These are phyloP conservation scores for Hortiboletus campestris DNA, from an alignment of 768 basidiomycete species.

Conservation along the genomic window DNA sequence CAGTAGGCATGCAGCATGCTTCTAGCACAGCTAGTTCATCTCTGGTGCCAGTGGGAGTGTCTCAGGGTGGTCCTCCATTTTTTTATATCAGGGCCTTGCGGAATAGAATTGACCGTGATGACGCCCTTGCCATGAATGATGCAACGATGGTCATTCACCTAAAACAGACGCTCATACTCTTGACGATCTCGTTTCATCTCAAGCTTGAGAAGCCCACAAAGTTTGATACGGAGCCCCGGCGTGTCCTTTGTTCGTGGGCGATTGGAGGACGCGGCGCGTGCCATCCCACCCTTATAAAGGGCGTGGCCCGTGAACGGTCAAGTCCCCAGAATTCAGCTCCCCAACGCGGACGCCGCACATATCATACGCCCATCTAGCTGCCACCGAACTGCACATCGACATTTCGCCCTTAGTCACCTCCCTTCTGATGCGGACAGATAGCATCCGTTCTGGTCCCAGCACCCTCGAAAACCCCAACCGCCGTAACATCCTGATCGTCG, in stretches of 20 bases:
- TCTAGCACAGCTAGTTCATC: neutral
- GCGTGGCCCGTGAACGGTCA: neutral
- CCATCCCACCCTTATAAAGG: constrained; percentile 14
- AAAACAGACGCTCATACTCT: constrained; percentile 9
- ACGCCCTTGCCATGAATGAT: neutral
- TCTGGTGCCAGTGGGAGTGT: neutral
- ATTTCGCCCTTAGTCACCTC: neutral
- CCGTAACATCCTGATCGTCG: constrained; percentile 28
- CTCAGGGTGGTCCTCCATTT: neutral
- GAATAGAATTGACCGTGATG: neutral
- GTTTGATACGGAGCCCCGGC: neutral
- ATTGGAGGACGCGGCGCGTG: neutral
- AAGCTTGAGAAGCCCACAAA: constrained; percentile 11
- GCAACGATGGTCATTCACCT: neutral
- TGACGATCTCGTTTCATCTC: neutral
- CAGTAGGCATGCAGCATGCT: neutral
- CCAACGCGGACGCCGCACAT: neutral
- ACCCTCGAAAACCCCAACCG: constrained; percentile 5
- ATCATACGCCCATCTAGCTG: neutral
- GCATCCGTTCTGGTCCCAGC: constrained; percentile 15
- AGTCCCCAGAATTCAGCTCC: neutral
- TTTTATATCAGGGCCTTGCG: neutral
- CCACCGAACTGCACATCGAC: neutral
- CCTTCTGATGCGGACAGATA: constrained; percentile 9
- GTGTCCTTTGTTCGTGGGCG: constrained; percentile 10